phyloP scores from a whole-genome alignment of 2,329 filamentous ascomycete genomes.

The Sporothrix phasma region DNA sequence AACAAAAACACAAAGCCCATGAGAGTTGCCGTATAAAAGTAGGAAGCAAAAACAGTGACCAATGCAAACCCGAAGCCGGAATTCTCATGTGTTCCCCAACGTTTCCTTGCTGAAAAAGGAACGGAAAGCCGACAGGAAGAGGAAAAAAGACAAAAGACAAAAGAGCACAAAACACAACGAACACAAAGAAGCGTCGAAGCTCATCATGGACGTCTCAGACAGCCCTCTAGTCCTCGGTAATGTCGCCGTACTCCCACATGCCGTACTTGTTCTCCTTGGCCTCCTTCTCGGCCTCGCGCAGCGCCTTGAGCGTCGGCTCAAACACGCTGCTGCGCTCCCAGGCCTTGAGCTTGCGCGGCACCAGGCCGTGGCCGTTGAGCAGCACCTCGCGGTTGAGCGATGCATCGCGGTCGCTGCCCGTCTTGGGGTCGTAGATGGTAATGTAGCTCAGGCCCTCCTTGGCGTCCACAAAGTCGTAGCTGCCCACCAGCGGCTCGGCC shows the following conservation, averaged over 20 bases:
- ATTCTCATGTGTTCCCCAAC: background rate
- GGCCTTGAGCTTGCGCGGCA: slow-evolving; percentile 79
- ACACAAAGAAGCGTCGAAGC: too few species aligned
- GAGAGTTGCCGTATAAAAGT: too few species aligned
- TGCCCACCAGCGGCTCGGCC: slow-evolving; percentile 71
- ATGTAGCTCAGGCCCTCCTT: slow-evolving; percentile 77
- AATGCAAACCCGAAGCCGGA: background rate
- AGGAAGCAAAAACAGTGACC: background rate
- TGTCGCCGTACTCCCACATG: slow-evolving; percentile 98
- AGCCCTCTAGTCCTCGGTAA: slow-evolving; percentile 70
- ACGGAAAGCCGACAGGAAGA: too few species aligned
- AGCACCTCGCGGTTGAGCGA: slow-evolving; percentile 87
- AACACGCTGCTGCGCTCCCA: slow-evolving; percentile 73
- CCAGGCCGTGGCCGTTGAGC: slow-evolving; percentile 75
- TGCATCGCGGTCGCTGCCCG: slow-evolving; percentile 53
- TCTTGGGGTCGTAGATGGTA: slow-evolving; percentile 73
- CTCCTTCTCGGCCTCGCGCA: slow-evolving; percentile 63
- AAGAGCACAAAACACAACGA: too few species aligned
- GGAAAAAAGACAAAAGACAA: too few species aligned
- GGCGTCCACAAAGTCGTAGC: slow-evolving; percentile 72
- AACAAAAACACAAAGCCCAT: background rate
- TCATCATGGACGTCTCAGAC: too few species aligned
- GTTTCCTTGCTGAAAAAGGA: background rate
- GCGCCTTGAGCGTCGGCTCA: slow-evolving; percentile 57
- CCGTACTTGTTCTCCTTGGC: slow-evolving; percentile 74